Evolutionary conservation across 257 asterid genomes (phyloP).

Genomic region (Perilla frutescens): DNA sequence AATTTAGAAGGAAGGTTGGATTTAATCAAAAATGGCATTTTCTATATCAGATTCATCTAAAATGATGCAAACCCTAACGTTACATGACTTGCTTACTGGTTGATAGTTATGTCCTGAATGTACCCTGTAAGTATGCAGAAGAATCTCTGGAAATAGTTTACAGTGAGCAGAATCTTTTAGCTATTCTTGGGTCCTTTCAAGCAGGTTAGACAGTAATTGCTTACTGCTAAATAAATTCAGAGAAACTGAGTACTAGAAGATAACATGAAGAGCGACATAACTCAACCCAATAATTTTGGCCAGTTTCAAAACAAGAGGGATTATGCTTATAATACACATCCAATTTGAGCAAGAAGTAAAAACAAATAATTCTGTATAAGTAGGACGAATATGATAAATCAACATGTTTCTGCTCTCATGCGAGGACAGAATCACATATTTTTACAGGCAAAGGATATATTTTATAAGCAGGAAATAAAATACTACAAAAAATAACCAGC

Average conservation of each 20-base stretch:
- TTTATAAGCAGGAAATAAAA: background rate
- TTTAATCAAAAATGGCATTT: background rate
- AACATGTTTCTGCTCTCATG: background rate
- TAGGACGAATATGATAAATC: slow-evolving; percentile 13
- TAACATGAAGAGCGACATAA: slow-evolving; percentile 4
- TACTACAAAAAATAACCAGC: slow-evolving; percentile 10
- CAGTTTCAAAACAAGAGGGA: background rate
- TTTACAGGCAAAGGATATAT: slow-evolving; percentile 15
- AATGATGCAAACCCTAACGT: slow-evolving; percentile 9
- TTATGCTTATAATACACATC: background rate
- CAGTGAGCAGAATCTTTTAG: slow-evolving; percentile 6
- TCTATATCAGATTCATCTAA: background rate
- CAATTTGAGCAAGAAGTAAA: slow-evolving; percentile 17
- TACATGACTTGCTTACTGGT: slow-evolving; percentile 14
- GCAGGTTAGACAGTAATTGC: slow-evolving; percentile 8
- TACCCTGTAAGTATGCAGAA: too few species aligned
- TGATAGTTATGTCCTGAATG: background rate
- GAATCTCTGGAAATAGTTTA: too few species aligned
- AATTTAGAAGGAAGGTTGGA: too few species aligned
- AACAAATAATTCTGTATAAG: background rate
- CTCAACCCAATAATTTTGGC: background rate
- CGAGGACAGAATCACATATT: background rate
- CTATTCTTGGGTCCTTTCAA: background rate
- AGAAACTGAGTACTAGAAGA: background rate
- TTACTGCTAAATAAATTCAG: slow-evolving; percentile 2